These are phyloP conservation scores for Aspergillus hancockii DNA, from an alignment of 495 filamentous ascomycete genomes.

Conservation along the genomic window DNA sequence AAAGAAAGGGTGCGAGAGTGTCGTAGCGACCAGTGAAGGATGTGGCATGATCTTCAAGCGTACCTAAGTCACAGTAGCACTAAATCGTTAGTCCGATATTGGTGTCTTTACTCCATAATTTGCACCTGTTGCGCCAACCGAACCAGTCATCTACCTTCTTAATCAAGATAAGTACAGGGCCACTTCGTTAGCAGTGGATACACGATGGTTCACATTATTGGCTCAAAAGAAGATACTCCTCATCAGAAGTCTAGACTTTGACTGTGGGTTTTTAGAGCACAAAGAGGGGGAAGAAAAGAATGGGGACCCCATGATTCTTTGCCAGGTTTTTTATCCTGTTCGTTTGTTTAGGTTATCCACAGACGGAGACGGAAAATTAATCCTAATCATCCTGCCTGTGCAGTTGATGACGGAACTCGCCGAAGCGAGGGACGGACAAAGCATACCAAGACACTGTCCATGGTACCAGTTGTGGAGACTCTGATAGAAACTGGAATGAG, in stretches of 20 bases:
- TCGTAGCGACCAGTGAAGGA: background rate
- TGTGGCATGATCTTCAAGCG: background rate
- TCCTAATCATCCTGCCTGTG: background rate
- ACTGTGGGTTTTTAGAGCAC: background rate
- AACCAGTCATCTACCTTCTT: background rate
- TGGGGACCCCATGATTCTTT: background rate
- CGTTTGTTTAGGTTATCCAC: background rate
- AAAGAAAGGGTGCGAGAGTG: background rate
- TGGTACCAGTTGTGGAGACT: no score
- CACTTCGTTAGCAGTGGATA: background rate
- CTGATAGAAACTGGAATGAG: no score
- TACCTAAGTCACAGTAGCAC: background rate
- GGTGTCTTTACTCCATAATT: background rate
- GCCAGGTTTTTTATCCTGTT: background rate
- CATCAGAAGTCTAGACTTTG: background rate
- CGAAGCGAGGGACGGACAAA: no score
- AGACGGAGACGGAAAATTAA: background rate
- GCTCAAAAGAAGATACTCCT: background rate
- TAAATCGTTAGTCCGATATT: background rate
- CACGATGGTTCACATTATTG: background rate
- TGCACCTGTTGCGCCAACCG: background rate
- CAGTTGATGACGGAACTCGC: background rate
- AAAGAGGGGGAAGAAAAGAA: conserved; percentile 1
- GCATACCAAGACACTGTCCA: no score
- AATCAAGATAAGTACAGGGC: background rate